Conservation (phyloP, 768 basidiomycete species). For the Boletellus emodensis region DNA sequence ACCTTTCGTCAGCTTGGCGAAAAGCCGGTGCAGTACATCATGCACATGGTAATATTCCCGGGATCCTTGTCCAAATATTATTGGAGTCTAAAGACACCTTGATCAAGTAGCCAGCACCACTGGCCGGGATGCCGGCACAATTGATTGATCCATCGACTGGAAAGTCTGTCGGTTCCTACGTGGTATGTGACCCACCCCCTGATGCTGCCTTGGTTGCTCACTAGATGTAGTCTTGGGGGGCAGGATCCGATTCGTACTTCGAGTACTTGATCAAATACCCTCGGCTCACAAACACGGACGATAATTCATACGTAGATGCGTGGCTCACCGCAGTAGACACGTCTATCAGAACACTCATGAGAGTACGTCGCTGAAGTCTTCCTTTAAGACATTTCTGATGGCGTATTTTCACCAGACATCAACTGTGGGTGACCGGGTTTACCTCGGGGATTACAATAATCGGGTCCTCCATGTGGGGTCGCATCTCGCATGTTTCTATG, state of each 20-base stretch:
- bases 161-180: conserved; percentile 47
- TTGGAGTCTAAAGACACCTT: not conserved
- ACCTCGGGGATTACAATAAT: conserved; percentile 61
- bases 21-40: conserved; percentile 50
- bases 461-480: conserved; percentile 60
- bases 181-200: conserved; percentile 36
- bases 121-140: conserved; percentile 53
- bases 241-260: conserved; percentile 72
- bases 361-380: conserved; percentile 33
- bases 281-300: conserved; percentile 61
- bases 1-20: conserved; percentile 55
- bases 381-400: not conserved
- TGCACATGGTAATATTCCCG: conserved; percentile 32
- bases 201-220: not conserved
- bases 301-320: conserved; percentile 58
- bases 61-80: not conserved
- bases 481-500: conserved; percentile 70
- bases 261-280: conserved; percentile 74
- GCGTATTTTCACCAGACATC: conserved; percentile 44
- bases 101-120: conserved; percentile 12
- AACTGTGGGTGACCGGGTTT: conserved; percentile 56
- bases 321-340: conserved; percentile 73
- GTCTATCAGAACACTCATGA: conserved; percentile 57
- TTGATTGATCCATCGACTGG: conserved; percentile 54
- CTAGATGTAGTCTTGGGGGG: conserved; percentile 54